phyloP scores from a whole-genome alignment of 2,329 filamentous ascomycete species.

The Acrocalymma vagum region DNA sequence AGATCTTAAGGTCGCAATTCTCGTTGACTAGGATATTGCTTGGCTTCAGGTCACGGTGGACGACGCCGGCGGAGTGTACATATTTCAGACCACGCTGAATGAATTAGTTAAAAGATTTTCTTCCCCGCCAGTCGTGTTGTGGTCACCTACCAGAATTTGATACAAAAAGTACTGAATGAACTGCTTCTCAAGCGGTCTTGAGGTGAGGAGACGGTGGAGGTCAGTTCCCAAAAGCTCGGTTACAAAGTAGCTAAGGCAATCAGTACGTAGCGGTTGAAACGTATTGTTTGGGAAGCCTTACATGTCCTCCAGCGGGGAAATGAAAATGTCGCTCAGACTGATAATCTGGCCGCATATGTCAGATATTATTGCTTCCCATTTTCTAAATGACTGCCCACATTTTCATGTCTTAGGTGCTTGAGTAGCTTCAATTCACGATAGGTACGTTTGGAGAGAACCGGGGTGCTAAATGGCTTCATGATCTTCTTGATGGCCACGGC shows the following conservation, averaged over 20 bases:
- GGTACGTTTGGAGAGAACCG: slow-evolving; percentile 95
- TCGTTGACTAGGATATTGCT: slow-evolving; percentile 99
- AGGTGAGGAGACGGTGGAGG: slow-evolving; percentile 92
- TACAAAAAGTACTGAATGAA: slow-evolving; percentile 99
- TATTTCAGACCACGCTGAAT: slow-evolving; percentile 93
- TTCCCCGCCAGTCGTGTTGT: slow-evolving; percentile 74
- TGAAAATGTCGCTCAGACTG: slow-evolving; percentile 98
- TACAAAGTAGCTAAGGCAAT: slow-evolving; percentile 82
- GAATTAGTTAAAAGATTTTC: slow-evolving; percentile 28
- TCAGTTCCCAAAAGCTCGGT: slow-evolving; percentile 97
- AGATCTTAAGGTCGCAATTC: slow-evolving; percentile 99
- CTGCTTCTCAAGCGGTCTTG: slow-evolving; percentile 95
- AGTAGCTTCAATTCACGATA: slow-evolving; percentile 97
- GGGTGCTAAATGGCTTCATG: slow-evolving; percentile 99
- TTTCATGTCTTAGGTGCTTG: slow-evolving; percentile 96
- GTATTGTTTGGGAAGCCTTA: slow-evolving; percentile 56
- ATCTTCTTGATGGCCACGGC: slow-evolving; percentile 99
- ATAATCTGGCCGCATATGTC: slow-evolving; percentile 73
- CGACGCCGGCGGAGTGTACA: slow-evolving; percentile 96
- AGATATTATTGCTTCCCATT: too few relatives aligned
- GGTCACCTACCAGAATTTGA: slow-evolving; percentile 84
- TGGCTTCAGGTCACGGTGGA: slow-evolving; percentile 96
- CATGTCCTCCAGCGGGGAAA: slow-evolving; percentile 98
- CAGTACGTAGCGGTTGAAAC: slow-evolving; percentile 15
- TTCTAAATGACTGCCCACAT: slow-evolving; percentile 72